Evolutionary conservation across 495 filamentous ascomycete genomes (phyloP), one percentile per base, ranked within the genome.

Genomic region (Arthonia radiata): DNA sequence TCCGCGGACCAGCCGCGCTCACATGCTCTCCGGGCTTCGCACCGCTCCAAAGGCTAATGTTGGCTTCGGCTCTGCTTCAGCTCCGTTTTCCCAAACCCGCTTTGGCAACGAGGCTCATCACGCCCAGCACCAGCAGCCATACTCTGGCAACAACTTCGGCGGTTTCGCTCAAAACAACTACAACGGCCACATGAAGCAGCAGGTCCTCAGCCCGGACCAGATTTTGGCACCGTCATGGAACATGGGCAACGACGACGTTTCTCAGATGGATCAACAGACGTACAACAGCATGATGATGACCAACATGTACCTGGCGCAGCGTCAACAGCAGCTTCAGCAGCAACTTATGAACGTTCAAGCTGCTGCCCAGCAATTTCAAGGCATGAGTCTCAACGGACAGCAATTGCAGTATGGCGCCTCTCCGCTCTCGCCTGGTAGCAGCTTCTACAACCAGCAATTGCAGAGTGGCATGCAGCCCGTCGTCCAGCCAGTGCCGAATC

Each of bases 1-100:
- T 18, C 86, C 86, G 13, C 68, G 83, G 40, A 94, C 82, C 27
- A 92, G 80, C 48, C 79, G 86, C 33, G 83, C 77, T 35, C 83
- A 93, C 43, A 61, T 99, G 38, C 64, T 99, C 44, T 86, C 83
- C 26, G 81, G 83, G 23, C 59, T 99, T 29, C 67, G 86, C 39
- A 99, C 86, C 36, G 78, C 78, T 18, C 89, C 86, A 15, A 90
- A 82, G 49, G 80, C 81, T 23, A 72, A 76, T 14, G 59, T 57
- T 7, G 57, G 49, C n/a, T 39, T 51, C 17, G 67, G 74, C 35
- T 67, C 74, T 33, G 65, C 64, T 14, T 63, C 67, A 22, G 74
- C 65, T 36, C 62, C 56, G 32, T 59, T 47, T 40, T 50, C 64
- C 22, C 54, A 61, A 53, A 44, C 50, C 47, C 47, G 53, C 41